Conservation (phyloP, 73 alveolate species). For the Paramecium tetraurelia region DNA sequence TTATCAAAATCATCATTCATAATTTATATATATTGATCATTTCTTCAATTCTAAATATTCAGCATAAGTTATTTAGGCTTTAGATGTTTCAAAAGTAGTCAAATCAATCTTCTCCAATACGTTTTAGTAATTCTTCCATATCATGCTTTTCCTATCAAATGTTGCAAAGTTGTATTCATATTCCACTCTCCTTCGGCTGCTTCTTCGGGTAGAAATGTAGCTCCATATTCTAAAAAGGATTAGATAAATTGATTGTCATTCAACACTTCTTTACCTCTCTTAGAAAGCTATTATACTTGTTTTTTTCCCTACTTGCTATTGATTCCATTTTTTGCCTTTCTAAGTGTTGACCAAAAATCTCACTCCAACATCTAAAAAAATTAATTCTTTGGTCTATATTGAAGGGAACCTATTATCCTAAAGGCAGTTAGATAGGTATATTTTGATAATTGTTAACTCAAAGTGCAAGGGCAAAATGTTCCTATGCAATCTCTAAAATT, state of each 20-base stretch:
- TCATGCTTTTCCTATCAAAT: constrained; percentile 85
- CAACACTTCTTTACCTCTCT: constrained; percentile 64
- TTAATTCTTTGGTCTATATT: constrained; percentile 72
- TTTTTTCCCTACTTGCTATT: constrained; percentile 93
- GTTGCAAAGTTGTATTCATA: constrained; percentile 72
- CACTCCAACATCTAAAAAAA: constrained; percentile 75
- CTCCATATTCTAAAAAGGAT: constrained; percentile 36
- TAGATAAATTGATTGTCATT: not conserved
- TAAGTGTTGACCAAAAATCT: constrained; percentile 82
- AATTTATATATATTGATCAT: constrained; percentile 1
- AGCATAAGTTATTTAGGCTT: constrained; percentile 2
- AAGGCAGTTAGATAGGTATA: constrained; percentile 88
- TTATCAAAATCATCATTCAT: constrained; percentile 5
- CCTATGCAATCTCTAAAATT: constrained; percentile 97
- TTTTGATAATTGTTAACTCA: constrained; percentile 70
- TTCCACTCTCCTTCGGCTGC: constrained; percentile 94
- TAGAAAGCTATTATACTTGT: constrained; percentile 90
- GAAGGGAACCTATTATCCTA: constrained; percentile 88
- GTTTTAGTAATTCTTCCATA: constrained; percentile 53
- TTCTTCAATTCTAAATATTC: constrained; percentile 37
- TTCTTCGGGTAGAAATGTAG: constrained; percentile 95
- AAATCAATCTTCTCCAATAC: constrained; percentile 40
- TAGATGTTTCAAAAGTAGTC: constrained; percentile 60
- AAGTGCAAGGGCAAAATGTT: constrained; percentile 73
- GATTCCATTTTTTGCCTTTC: constrained; percentile 78